Percentiles rank a stretch among this genome's conserved stretches.
These are phyloP conservation scores for Trichoderma sp. DNA, from an alignment of 2,329 filamentous ascomycete species.

Conservation along the genomic window DNA sequence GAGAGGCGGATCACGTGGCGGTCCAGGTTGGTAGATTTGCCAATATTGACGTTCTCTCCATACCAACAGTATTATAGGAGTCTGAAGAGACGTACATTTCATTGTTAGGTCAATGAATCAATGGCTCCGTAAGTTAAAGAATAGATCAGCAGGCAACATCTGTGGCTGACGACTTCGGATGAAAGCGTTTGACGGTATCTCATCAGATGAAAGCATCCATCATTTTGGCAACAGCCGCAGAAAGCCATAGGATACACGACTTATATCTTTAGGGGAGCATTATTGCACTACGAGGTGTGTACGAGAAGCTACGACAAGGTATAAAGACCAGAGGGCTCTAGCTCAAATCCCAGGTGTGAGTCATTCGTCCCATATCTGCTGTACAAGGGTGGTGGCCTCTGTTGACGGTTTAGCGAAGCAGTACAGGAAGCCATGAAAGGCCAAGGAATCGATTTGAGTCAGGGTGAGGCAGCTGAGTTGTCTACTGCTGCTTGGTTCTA, in stretches of 20 bases:
- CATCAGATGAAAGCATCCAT: background rate
- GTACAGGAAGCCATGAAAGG: background rate
- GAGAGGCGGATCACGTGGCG: conserved; percentile 13
- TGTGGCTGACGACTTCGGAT: background rate
- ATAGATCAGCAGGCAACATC: background rate
- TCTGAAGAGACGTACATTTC: background rate
- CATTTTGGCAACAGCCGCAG: background rate
- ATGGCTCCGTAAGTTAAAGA: background rate
- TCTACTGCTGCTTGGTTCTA: background rate
- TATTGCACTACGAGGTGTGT: background rate
- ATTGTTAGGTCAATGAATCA: no score
- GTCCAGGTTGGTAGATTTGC: background rate
- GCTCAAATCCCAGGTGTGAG: background rate
- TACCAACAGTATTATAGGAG: background rate
- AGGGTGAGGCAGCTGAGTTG: background rate
- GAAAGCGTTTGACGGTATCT: background rate
- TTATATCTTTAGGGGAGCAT: background rate
- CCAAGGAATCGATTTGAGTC: background rate
- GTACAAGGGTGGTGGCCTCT: background rate
- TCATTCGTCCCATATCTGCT: background rate
- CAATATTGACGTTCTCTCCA: background rate
- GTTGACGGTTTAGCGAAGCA: background rate
- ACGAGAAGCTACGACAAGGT: background rate
- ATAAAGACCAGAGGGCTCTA: background rate
- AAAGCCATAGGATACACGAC: background rate